Evolutionary conservation across 1,139 yeast species (phyloP), one percentile per base, ranked within the genome.

Genomic region (Pichiaceae sp.): DNA sequence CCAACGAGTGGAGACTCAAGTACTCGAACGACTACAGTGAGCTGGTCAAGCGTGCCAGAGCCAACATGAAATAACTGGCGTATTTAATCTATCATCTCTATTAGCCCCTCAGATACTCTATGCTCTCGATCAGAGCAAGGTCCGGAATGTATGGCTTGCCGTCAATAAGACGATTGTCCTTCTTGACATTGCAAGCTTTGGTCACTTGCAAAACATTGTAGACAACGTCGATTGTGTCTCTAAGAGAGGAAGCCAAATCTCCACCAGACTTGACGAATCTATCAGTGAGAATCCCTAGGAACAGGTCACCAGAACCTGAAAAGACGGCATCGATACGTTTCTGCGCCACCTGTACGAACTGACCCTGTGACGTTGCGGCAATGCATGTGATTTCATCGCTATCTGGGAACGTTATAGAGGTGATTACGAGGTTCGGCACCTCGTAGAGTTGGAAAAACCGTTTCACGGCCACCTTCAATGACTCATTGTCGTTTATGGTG

Each of bases 231-330:
- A 55, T 41, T 0, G 62, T 53, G 17, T 48, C 45, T 14, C 44
- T 43, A 12, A 56, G 34, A 4, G 60, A 44, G 3, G 28, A 33
- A 4, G 35, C 37, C 21, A 53, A 34, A 23, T 45, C 38, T 1
- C 39, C 38, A 2, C 41, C 27, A 29, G 39, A 41, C 29, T 47
- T 48, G 32, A 59, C 50, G 34, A 66, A 57, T 36, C 74, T 66
- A 48, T 78, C 83, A n/a, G 78, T 53, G 14, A 79, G 52, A 18
- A 79, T 52, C 0, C 84, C 83, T 3, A 83, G 64, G 48, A 80
- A 80, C 31, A 80, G 54, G 49, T 80, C 89, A 2, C 87, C 87
- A 2, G 80, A 83, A 0, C 87, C 87, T 0, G 87, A 79, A 52
- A 79, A 80, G 42, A 78, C 72, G 1, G 85, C 77, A 41, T 76